Evolutionary conservation across 805 yeast species (phyloP).

Genomic region (Starmerella bombi): DNA sequence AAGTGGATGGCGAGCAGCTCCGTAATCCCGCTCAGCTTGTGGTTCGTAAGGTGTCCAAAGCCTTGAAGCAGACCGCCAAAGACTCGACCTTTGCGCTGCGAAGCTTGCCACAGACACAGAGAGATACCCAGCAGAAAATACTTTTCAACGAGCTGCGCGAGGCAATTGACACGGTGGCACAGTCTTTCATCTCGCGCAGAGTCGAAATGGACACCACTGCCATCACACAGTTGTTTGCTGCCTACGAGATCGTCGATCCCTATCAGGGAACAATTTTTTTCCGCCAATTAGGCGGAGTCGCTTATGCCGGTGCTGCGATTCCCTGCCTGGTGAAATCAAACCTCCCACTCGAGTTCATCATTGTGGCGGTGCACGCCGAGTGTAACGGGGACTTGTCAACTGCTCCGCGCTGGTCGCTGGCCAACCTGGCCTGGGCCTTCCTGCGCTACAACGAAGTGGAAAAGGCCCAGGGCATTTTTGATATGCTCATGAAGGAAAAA

Average conservation of each 20-base stretch:
- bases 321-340: slow-evolving; percentile 19
- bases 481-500: not conserved
- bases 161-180: slow-evolving; percentile 9
- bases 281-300: slow-evolving; percentile 1
- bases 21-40: slow-evolving; percentile 1
- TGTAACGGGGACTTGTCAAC: not conserved
- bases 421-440: slow-evolving; percentile 16
- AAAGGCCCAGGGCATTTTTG: slow-evolving; percentile 9
- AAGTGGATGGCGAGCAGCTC: too few species aligned
- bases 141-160: slow-evolving; percentile 7
- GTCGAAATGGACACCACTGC: slow-evolving; percentile 5
- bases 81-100: slow-evolving; percentile 16
- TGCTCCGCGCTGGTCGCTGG: slow-evolving; percentile 4
- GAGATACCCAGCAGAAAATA: slow-evolving; percentile 1
- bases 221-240: slow-evolving; percentile 10
- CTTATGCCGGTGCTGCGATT: slow-evolving; percentile 16
- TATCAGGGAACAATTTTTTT: slow-evolving; percentile 16
- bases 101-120: slow-evolving; percentile 7
- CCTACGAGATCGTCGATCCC: slow-evolving; percentile 19
- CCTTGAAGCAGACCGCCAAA: slow-evolving; percentile 19
- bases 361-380: slow-evolving; percentile 9
- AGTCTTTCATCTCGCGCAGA: slow-evolving; percentile 1
- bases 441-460: slow-evolving; percentile 8
- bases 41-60: slow-evolving; percentile 6
- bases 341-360: slow-evolving; percentile 11